Evolutionary conservation across 805 yeast species (phyloP), one percentile per base, ranked within the genome.

Genomic region (Monosporozyma solicola): DNA sequence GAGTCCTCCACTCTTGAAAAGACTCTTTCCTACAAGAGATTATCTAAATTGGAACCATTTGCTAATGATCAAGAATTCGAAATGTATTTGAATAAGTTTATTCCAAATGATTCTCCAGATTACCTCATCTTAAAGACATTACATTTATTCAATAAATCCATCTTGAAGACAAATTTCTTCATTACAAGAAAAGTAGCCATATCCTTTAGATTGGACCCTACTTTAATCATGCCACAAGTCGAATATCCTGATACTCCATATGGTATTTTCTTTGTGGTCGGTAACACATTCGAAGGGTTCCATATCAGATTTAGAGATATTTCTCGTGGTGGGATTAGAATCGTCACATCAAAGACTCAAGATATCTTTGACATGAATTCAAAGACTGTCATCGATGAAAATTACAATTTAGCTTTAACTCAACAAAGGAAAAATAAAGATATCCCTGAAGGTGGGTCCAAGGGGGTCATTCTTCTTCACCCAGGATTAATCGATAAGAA

Each of bases 391-490:
- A 90, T 92, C 69, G 98, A 94, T 70, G 99, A 92, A 72, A 92
- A 94, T 73, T 92, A 94, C 73, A 91, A 91, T 68, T 79, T 92
- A 70, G 98, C 99, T 43, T 81, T 84, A 53, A 92, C 99, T 46
- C 99, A 92, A 73, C 99, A 94, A 74, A 80, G 92, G 60, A 92
- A 92, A 73, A 94, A 92, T 74, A 92, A 92, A 75, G 99, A 92
- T 74, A 94, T 92, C 55, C 98, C 99, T 49, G 99, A 92, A 76
- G 98, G 99, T 67, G 99, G 99, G 39, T 88, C 97, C 43, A 92
- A 92, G 70, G 99, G 99, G 74, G 99, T 94, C 48, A 87, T 94
- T 53, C 78, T 92, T 63, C 77, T 92, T 60, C 91, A 85, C 64
- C 84, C 86, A 45, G 87, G 86, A 54, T 57, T 69, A 51, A 74